Percentiles rank a stretch among this genome's conserved stretches.
phyloP scores from a whole-genome alignment of 176 grass and related monocot species.

The Typha latifolia region DNA sequence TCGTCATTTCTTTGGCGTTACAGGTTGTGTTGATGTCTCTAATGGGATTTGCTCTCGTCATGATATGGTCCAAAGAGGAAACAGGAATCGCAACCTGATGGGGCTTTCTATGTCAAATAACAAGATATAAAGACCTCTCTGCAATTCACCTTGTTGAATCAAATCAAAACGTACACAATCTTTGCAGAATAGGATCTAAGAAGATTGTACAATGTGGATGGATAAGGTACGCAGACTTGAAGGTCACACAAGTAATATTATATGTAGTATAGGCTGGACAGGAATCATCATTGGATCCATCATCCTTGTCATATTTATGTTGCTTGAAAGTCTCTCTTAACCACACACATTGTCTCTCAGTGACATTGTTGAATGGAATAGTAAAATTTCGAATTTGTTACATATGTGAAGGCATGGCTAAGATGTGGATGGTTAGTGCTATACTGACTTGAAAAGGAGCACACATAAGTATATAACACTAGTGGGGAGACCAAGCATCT shows the following conservation, averaged over 20 bases:
- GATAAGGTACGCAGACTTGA: background rate
- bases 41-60: slow-evolving; percentile 85
- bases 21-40: slow-evolving; percentile 99
- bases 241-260: background rate
- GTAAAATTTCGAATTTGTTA: too few species aligned
- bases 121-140: background rate
- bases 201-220: background rate
- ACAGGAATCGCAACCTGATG: slow-evolving; percentile 3
- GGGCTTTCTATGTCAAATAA: background rate
- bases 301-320: too few species aligned
- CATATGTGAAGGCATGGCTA: too few species aligned
- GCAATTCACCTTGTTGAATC: background rate
- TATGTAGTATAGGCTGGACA: background rate
- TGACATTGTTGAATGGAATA: too few species aligned
- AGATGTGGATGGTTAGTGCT: too few species aligned
- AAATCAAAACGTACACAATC: background rate
- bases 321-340: too few species aligned
- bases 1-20: background rate
- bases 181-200: background rate
- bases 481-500: too few species aligned
- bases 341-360: too few species aligned
- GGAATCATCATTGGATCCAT: too few species aligned
- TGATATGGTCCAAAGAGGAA: slow-evolving; percentile 80
- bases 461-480: too few species aligned
- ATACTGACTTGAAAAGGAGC: too few species aligned